phyloP scores from a whole-genome alignment of 2,329 filamentous ascomycete genomes.

The Ploettnerulaceae sp. region DNA sequence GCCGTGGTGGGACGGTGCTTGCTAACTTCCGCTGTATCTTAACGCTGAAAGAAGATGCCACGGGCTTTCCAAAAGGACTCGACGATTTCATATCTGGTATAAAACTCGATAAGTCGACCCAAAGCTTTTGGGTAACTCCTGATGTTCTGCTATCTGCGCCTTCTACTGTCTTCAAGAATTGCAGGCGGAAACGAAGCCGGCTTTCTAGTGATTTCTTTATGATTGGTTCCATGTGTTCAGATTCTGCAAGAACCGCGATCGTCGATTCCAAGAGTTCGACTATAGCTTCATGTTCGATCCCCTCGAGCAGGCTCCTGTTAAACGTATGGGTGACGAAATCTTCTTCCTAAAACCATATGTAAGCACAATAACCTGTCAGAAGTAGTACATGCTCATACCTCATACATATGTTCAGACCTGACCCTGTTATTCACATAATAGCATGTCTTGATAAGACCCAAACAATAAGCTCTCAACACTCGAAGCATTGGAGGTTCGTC shows the following conservation, averaged over 20 bases:
- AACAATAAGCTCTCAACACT: constrained; percentile 78
- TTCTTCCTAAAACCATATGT: constrained; percentile 63
- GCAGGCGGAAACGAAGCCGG: constrained; percentile 62
- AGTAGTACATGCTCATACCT: constrained; percentile 48
- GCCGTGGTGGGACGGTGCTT: constrained; percentile 87
- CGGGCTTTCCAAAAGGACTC: constrained; percentile 55
- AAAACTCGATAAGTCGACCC: constrained; percentile 37
- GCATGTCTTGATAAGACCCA: constrained; percentile 79
- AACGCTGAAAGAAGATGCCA: constrained; percentile 78
- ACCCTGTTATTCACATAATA: constrained; percentile 73
- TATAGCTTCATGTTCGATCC: constrained; percentile 46
- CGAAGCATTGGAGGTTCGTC: constrained; percentile 47
- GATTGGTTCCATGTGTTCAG: constrained; percentile 31
- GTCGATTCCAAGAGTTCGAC: constrained; percentile 35
- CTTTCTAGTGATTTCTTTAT: constrained; percentile 52
- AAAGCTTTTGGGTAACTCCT: constrained; percentile 38
- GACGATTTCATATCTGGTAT: constrained; percentile 56
- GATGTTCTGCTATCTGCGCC: constrained; percentile 46
- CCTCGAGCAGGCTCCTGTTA: constrained; percentile 68
- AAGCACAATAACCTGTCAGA: not conserved
- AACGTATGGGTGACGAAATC: constrained; percentile 94
- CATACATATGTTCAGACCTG: constrained; percentile 81
- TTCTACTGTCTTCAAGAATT: constrained; percentile 52
- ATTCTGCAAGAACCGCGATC: constrained; percentile 19
- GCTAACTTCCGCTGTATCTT: constrained; percentile 90